Evolutionary conservation across 805 yeast genomes (phyloP).

Genomic region (Zygosaccharomyces siamensis): DNA sequence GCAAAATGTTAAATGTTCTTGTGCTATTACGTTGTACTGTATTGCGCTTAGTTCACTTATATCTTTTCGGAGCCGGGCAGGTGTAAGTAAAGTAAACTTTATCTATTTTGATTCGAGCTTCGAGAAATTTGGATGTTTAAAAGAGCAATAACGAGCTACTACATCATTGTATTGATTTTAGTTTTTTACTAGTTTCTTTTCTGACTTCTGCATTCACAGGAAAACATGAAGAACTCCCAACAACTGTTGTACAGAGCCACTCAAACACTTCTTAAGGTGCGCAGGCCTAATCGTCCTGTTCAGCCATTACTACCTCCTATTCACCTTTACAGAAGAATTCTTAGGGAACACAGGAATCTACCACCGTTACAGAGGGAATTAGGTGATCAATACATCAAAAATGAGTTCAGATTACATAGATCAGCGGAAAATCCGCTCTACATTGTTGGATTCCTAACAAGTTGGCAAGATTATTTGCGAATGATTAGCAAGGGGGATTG

Average conservation of each 20-base stretch:
- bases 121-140: neutral
- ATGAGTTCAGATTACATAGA: constrained; percentile 84
- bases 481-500: constrained; percentile 58
- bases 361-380: constrained; percentile 65
- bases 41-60: neutral
- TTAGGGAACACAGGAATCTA: constrained; percentile 72
- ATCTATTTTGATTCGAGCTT: neutral
- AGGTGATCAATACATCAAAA: constrained; percentile 86
- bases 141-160: no score
- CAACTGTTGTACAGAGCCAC: constrained; percentile 7
- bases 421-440: constrained; percentile 83
- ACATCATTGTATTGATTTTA: no score
- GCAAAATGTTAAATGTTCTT: neutral
- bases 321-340: constrained; percentile 66
- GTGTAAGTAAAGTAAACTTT: neutral
- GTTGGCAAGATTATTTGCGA: constrained; percentile 85
- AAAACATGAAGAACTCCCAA: neutral
- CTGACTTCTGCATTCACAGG: neutral
- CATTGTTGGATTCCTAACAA: constrained; percentile 85
- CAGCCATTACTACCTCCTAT: constrained; percentile 78
- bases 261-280: constrained; percentile 10
- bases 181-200: no score
- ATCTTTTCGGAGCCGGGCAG: neutral
- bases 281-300: constrained; percentile 8
- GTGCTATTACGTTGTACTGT: neutral